Evolutionary conservation across 306 rosid genomes (phyloP), one percentile per base, ranked within the genome.

Genomic region (Amphicarpaea edgeworthii): DNA sequence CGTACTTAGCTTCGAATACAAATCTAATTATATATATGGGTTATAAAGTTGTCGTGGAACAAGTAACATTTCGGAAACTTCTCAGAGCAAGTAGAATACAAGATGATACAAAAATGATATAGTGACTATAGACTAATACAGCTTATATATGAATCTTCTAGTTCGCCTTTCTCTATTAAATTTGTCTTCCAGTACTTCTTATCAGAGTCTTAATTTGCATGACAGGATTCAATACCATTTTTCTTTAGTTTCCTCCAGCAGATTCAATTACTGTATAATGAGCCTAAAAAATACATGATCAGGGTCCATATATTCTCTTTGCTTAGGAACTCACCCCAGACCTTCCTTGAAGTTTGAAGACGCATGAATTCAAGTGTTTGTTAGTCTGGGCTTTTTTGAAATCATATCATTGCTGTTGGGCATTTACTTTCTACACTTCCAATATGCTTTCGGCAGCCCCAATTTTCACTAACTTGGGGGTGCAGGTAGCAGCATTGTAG

Each of bases 31-130:
- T n/a, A n/a, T n/a, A n/a, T 40, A 15, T 51, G 59, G 21, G 64
- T 76, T 81, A n/a, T n/a, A 51, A 70, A 70, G 19, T 70, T 81
- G 85, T 62, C 74, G 78, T 49, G 46, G 55, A 63, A 49, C 0
- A 62, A 77, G 67, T 62, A 43, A 46, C 59, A 70, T 62, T 68
- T 55, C 43, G 70, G 54, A 63, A 76, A 69, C 63, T 51, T 38
- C 37, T 81, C 46, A 12, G 60, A 69, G 77, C 8, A 58, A 58
- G 21, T 47, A 47, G 46, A 62, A 79, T 40, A 49, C 77, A 17
- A 16, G 49, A 26, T 38, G 53, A 12, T 61, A 1, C 23, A 16
- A 15, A 60, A 60, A 30, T 53, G 14, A 53, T 20, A 19, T 7
- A 30, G 9, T n/a, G n/a, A n/a, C n/a, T n/a, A n/a, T n/a, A 7